A percentile compares a stretch with the other conserved stretches of the same genome.
Conservation (phyloP, 2,329 filamentous ascomycete species). For the Penicillium sclerotiorum region DNA sequence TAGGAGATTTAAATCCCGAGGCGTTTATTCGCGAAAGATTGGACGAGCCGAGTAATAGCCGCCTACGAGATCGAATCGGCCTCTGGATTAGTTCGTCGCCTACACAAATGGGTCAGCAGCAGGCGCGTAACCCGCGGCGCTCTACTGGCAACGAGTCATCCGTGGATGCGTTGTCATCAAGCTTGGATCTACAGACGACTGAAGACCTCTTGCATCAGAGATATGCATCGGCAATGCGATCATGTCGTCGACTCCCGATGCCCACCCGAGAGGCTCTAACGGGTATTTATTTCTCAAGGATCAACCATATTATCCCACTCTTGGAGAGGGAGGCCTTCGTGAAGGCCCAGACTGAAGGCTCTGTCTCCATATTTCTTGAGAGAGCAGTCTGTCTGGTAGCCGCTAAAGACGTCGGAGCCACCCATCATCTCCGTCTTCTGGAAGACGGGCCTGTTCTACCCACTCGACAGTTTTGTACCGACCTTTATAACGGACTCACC, state of each 20-base stretch:
- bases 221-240: conserved; percentile 27
- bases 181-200: conserved; percentile 10
- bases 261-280: conserved; percentile 36
- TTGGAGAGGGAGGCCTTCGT: conserved; percentile 33
- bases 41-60: conserved; percentile 25
- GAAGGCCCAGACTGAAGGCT: conserved; percentile 27
- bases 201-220: conserved; percentile 27
- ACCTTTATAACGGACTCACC: conserved; percentile 40
- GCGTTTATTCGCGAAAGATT: conserved; percentile 40
- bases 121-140: conserved; percentile 3
- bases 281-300: conserved; percentile 39
- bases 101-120: conserved; percentile 6
- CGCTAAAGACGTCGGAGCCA: conserved; percentile 40
- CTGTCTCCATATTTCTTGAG: conserved; percentile 39
- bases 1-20: conserved; percentile 46
- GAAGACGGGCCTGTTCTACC: conserved; percentile 34
- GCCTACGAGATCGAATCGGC: conserved; percentile 34
- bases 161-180: conserved; percentile 1
- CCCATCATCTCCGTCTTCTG: conserved; percentile 34
- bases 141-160: neutral
- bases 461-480: conserved; percentile 41
- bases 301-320: conserved; percentile 44
- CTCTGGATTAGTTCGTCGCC: conserved; percentile 35
- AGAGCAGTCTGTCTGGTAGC: conserved; percentile 45
- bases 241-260: conserved; percentile 35